Base-by-base conservation (phyloP, 2,329 filamentous ascomycete species). In the Periglandula ipomoeae region DNA sequence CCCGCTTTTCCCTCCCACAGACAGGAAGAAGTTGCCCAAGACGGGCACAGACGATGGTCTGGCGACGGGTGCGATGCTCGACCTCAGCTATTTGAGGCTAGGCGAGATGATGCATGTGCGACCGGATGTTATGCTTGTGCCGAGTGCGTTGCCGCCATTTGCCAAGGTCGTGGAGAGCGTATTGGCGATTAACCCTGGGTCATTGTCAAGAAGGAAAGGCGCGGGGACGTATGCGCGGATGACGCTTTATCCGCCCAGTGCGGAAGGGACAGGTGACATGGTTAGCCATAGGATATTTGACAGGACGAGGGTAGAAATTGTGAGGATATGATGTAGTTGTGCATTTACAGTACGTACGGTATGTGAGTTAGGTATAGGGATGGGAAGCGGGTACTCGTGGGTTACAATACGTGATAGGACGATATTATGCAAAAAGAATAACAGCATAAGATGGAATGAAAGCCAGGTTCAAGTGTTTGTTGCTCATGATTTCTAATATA, bases 81-180 rank as follows among this genome's bases (percentile, higher is more conserved):
- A 98, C 65, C 70, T 87, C 19, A 84, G 84, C 53, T 95, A 93
- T 66, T 63, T 94, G 56, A 91, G 93, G 68, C 70, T 97, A 17
- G 89, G 88, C 17, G 93, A 97, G 67, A 95, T 95, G 81, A 77
- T 93, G 59, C 87, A 85, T 54, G 85, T 89, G 3, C 74, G 83
- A 46, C 93, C 90, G 0, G 93, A 98, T 66, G 75, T 97, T 34
- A 68, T 97, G 59, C 73, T 97, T 43, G 73, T 86, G 42, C 91
- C 93, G 1, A 95, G 89, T 60, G 78, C 85, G 42, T 67, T 97
- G 56, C 87, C 87, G 22, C 85, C 89, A 3, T 95, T 94, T 72
- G 87, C 88, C 35, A 94, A 87, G 79, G 89, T 96, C 38, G 83
- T 97, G 10, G 88, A 96, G 60, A 88, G 85, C 56, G 89, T 96